A percentile compares a stretch with the other conserved stretches of the same genome.
Evolutionary conservation across 2,329 filamentous ascomycete species (phyloP).

Genomic region (Microascus cirrosus): DNA sequence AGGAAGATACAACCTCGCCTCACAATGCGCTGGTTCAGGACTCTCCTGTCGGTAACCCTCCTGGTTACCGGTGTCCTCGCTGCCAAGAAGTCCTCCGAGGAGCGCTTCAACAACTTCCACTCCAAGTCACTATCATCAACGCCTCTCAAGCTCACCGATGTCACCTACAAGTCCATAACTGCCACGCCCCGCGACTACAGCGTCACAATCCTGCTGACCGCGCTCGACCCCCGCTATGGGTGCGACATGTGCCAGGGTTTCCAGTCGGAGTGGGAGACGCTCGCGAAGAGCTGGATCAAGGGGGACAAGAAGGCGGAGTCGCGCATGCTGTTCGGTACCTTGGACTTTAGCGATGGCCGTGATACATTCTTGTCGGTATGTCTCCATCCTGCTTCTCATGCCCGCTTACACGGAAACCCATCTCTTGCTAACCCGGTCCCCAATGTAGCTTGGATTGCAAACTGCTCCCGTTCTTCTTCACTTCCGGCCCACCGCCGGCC

Average conservation of each 20-base stretch:
- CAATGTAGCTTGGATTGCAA: constrained; percentile 70
- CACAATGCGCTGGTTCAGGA: constrained; percentile 59
- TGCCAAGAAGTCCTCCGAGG: constrained; percentile 49
- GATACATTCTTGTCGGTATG: constrained; percentile 76
- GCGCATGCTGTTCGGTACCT: constrained; percentile 65
- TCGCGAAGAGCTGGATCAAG: constrained; percentile 77
- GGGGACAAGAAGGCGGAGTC: constrained; percentile 67
- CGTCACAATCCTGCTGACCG: constrained; percentile 74
- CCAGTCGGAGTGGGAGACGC: constrained; percentile 84
- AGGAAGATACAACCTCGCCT: not conserved
- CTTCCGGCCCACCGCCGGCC: constrained; percentile 71
- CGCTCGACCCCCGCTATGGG: constrained; percentile 70
- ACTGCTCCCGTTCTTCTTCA: constrained; percentile 84
- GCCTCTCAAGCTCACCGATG: constrained; percentile 70
- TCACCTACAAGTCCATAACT: constrained; percentile 64
- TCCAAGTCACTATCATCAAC: constrained; percentile 51
- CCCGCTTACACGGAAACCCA: not conserved
- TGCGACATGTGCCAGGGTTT: constrained; percentile 84
- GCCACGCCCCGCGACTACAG: constrained; percentile 72
- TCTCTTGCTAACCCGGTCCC: not conserved
- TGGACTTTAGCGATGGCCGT: constrained; percentile 83
- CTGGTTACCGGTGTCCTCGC: constrained; percentile 48
- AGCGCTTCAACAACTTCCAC: constrained; percentile 63
- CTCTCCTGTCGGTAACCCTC: constrained; percentile 52
- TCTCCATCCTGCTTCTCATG: not conserved